Evolutionary conservation across 2,329 filamentous ascomycete species (phyloP).

Genomic region (Magnaporthiopsis rhizophila): DNA sequence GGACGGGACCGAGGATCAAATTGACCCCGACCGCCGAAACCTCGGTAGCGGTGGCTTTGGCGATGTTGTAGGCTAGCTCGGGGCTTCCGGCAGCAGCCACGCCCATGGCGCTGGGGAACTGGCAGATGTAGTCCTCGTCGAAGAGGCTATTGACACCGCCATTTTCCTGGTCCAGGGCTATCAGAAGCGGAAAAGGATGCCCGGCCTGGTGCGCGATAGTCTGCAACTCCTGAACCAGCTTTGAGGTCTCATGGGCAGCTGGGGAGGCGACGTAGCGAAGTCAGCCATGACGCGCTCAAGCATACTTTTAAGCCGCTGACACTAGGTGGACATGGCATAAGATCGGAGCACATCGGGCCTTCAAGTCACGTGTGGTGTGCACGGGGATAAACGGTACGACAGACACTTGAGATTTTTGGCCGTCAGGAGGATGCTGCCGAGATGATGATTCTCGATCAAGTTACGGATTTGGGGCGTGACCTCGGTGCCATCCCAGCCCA

Average conservation of each 20-base stretch:
- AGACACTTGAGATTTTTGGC: slow-evolving; percentile 80
- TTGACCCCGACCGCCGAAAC: slow-evolving; percentile 91
- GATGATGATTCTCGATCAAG: slow-evolving; percentile 74
- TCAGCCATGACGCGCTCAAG: slow-evolving; percentile 10
- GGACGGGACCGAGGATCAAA: slow-evolving; percentile 84
- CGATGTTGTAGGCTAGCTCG: slow-evolving; percentile 80
- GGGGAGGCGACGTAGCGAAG: slow-evolving; percentile 13
- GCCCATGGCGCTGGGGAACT: slow-evolving; percentile 96
- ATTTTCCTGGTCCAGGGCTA: slow-evolving; percentile 95
- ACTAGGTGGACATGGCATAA: not conserved
- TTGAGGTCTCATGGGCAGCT: slow-evolving; percentile 88
- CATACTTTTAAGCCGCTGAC: slow-evolving; percentile 10
- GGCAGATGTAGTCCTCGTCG: slow-evolving; percentile 89
- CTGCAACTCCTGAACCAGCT: slow-evolving; percentile 83
- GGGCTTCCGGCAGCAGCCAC: slow-evolving; percentile 85
- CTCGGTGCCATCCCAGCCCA: slow-evolving; percentile 80
- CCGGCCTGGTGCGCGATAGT: slow-evolving; percentile 85
- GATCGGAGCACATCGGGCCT: not conserved
- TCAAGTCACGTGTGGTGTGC: not conserved
- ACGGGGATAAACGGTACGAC: slow-evolving; percentile 14
- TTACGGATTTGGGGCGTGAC: slow-evolving; percentile 76
- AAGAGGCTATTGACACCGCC: slow-evolving; percentile 95
- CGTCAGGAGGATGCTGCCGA: slow-evolving; percentile 79
- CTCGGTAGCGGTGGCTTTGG: slow-evolving; percentile 88
- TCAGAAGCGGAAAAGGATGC: slow-evolving; percentile 80